Evolutionary conservation across 2,329 filamentous ascomycete species (phyloP).

Genomic region (Trichoderma atroviride): DNA sequence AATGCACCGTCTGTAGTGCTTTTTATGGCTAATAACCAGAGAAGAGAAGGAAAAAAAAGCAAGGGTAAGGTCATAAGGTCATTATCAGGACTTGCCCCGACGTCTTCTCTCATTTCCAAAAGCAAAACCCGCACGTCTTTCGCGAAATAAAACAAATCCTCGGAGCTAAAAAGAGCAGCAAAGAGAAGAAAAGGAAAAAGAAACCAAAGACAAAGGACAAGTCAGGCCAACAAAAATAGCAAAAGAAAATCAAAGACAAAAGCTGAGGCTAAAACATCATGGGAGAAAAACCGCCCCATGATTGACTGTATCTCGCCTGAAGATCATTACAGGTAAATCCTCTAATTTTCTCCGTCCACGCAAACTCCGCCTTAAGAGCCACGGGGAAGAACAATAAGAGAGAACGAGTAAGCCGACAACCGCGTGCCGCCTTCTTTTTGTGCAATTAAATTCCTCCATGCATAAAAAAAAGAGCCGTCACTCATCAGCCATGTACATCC

Average conservation of each 20-base stretch:
- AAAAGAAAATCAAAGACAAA: constrained; percentile 8
- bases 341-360: constrained; percentile 38
- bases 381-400: constrained; percentile 30
- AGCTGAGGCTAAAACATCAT: constrained; percentile 33
- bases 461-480: constrained; percentile 42
- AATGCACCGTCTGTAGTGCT: constrained; percentile 40
- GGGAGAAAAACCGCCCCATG: constrained; percentile 32
- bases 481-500: constrained; percentile 50
- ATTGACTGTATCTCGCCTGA: constrained; percentile 41
- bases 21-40: constrained; percentile 33
- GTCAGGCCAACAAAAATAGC: constrained; percentile 22
- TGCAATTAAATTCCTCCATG: constrained; percentile 44
- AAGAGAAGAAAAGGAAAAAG: constrained; percentile 29
- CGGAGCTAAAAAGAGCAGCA: constrained; percentile 16
- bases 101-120: constrained; percentile 34
- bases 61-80: constrained; percentile 41
- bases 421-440: constrained; percentile 34
- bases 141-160: constrained; percentile 11
- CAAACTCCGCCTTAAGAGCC: constrained; percentile 34
- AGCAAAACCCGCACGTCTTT: constrained; percentile 27
- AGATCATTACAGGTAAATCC: constrained; percentile 43
- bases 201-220: constrained; percentile 29
- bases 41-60: constrained; percentile 30
- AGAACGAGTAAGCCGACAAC: constrained; percentile 30
- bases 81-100: constrained; percentile 38